Evolutionary conservation across 2,329 filamentous ascomycete species (phyloP), one percentile per base, ranked within the genome.

Genomic region (Curvularia sp.): DNA sequence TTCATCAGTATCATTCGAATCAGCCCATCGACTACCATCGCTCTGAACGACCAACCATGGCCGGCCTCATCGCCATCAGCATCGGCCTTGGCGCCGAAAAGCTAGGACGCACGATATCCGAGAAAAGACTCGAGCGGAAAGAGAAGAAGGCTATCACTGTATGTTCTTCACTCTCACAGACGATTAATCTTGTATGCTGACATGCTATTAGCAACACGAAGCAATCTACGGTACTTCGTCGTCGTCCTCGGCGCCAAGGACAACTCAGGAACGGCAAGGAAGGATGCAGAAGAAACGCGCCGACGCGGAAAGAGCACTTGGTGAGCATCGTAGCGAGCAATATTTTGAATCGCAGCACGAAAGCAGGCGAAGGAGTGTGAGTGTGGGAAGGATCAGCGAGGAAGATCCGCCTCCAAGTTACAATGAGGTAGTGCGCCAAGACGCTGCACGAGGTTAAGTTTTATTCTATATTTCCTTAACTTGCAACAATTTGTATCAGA

Each of bases 141-240:
- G 68, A 68, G 27, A 68, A 66, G 50, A 70, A 70, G 43, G 59
- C 63, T 25, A 59, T 62, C 34, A 46, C 65, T 42, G 68, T 67
- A 64, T 23, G 8, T 19, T 4, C 21, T 5, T 8, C 3, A 19
- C 15, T 18, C n/a, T 5, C n/a, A 23, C 12, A 42, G 4, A 21
- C 7, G 1, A 0, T 27, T 27, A n/a, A 8, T 36, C 12, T n/a
- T 18, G 6, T 1, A 12, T 42, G 36, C 39, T 58, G n/a, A 58
- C n/a, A 5, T 43, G 9, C n/a, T 38, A n/a, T 25, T 25, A 70
- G 67, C 41, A 63, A 39, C 62, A 55, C 28, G 64, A 65, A 38
- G 50, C 53, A 3, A 50, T 58, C 2, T 65, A 65, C 36, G 57
- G 61, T 23, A 55, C 63, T 27, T 59, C 61, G 9, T 58, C 55